Evolutionary conservation across 73 alveolate species (phyloP).

Genomic region (Paramecium octaurelia): DNA sequence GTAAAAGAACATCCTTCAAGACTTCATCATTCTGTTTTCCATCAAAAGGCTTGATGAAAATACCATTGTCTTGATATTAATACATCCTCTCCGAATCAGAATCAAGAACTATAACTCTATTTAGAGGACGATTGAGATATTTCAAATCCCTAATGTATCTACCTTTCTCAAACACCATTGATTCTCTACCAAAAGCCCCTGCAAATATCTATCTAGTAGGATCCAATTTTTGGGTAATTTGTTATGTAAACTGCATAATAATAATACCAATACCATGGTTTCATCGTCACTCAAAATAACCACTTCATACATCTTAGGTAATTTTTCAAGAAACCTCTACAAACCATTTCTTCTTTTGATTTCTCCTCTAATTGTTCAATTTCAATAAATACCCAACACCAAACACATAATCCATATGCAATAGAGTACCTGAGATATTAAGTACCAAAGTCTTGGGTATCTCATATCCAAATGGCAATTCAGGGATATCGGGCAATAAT

Average conservation of each 20-base stretch:
- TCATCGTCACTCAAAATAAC: constrained; percentile 90
- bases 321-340: constrained; percentile 71
- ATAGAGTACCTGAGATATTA: constrained; percentile 78
- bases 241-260: constrained; percentile 62
- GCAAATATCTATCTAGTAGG: constrained; percentile 72
- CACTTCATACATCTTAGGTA: constrained; percentile 78
- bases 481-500: constrained; percentile 78
- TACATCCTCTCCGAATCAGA: constrained; percentile 69
- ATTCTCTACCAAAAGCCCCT: constrained; percentile 86
- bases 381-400: constrained; percentile 52
- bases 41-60: constrained; percentile 73
- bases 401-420: constrained; percentile 76
- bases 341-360: constrained; percentile 86
- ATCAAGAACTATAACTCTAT: constrained; percentile 74
- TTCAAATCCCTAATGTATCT: constrained; percentile 77
- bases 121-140: constrained; percentile 80
- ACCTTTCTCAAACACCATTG: constrained; percentile 75
- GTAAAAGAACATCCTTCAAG: constrained; percentile 74
- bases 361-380: constrained; percentile 41
- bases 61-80: constrained; percentile 77
- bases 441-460: constrained; percentile 84
- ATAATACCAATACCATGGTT: neutral
- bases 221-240: constrained; percentile 72
- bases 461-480: constrained; percentile 76
- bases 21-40: constrained; percentile 79